Evolutionary conservation across 441 rosid species (phyloP).

Genomic region (Populus hybrid): DNA sequence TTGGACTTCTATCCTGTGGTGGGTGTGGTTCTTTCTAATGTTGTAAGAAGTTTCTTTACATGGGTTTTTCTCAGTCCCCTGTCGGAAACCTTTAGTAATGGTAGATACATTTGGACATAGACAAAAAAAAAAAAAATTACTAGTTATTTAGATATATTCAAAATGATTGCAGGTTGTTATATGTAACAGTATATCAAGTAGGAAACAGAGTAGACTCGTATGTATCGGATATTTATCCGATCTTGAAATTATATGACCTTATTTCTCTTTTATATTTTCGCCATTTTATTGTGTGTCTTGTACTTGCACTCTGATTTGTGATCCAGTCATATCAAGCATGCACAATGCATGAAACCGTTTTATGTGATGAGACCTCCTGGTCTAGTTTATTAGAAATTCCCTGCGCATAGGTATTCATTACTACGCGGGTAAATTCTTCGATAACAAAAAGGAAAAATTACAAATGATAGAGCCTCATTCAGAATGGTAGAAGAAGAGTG

Average conservation of each 20-base stretch:
- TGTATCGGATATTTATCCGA: constrained; percentile 1
- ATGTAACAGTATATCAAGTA: constrained; percentile 10
- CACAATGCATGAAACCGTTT: too few relatives aligned
- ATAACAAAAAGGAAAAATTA: background rate
- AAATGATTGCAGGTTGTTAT: constrained; percentile 18
- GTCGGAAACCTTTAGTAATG: constrained; percentile 26
- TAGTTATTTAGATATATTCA: constrained; percentile 24
- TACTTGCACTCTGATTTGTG: background rate
- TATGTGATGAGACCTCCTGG: background rate
- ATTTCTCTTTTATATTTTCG: background rate
- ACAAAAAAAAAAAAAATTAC: constrained; percentile 15
- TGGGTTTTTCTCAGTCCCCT: constrained; percentile 37
- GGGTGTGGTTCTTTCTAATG: constrained; percentile 35
- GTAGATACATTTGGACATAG: constrained; percentile 16
- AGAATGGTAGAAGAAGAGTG: background rate
- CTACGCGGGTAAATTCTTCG: background rate
- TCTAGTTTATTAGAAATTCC: background rate
- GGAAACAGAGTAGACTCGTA: constrained; percentile 10
- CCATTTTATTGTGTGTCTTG: background rate
- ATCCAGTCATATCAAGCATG: too few relatives aligned
- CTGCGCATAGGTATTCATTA: background rate
- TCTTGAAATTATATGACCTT: constrained; percentile 8
- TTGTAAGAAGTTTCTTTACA: constrained; percentile 30
- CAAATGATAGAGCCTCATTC: background rate
- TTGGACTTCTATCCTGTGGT: constrained; percentile 36